phyloP scores from a whole-genome alignment of 148 eudicot species.

The Arbutus unedo region DNA sequence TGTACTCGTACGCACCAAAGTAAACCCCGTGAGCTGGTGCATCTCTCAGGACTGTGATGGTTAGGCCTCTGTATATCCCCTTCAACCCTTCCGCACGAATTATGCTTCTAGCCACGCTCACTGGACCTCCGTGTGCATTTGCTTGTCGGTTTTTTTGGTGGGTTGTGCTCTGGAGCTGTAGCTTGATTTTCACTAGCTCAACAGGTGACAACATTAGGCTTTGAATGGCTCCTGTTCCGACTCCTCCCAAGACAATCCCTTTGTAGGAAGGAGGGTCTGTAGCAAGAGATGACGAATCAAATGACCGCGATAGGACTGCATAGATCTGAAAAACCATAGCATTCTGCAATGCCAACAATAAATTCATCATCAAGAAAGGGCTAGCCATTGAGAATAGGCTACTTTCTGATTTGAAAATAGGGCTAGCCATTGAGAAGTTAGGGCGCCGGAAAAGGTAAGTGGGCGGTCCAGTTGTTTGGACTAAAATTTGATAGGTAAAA shows the following conservation, averaged over 20 bases:
- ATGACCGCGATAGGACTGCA: slow-evolving; percentile 65
- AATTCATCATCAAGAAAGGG: not conserved
- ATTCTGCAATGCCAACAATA: slow-evolving; percentile 53
- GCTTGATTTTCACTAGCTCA: slow-evolving; percentile 80
- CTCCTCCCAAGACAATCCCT: slow-evolving; percentile 71
- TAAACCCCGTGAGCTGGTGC: slow-evolving; percentile 83
- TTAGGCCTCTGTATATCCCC: slow-evolving; percentile 74
- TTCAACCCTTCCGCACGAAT: slow-evolving; percentile 47
- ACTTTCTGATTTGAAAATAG: no score
- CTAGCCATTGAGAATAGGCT: no score
- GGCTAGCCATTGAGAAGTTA: no score
- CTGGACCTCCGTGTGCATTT: slow-evolving; percentile 40
- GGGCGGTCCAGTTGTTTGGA: no score
- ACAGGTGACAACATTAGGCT: slow-evolving; percentile 71
- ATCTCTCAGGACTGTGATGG: slow-evolving; percentile 74
- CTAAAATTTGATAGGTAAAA: no score
- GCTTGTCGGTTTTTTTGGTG: slow-evolving; percentile 11
- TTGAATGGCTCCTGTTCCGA: slow-evolving; percentile 86
- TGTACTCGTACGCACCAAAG: slow-evolving; percentile 74
- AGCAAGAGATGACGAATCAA: slow-evolving; percentile 39
- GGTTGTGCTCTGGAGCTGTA: slow-evolving; percentile 49
- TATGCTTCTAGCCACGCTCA: slow-evolving; percentile 50
- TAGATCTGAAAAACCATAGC: slow-evolving; percentile 89
- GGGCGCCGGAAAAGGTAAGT: no score
- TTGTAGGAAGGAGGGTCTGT: slow-evolving; percentile 77